Conservation (phyloP, 2,329 filamentous ascomycete species). For the Coniochaeta hoffmannii region DNA sequence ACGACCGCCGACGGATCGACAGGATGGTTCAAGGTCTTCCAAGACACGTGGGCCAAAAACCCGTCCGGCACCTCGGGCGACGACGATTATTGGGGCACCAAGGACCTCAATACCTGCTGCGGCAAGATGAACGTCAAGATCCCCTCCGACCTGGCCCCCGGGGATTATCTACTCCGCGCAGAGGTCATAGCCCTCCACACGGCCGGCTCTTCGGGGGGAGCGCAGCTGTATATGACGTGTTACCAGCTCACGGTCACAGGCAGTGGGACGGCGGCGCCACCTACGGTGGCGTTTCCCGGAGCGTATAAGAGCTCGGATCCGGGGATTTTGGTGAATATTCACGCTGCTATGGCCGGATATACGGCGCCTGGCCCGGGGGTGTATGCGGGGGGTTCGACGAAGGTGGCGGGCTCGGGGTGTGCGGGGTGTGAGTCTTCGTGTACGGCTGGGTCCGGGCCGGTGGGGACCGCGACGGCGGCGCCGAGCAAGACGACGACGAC, state of each 20-base stretch:
- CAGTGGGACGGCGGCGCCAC: constrained; percentile 19
- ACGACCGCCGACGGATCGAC: constrained; percentile 32
- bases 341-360: constrained; percentile 30
- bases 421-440: constrained; percentile 33
- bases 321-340: constrained; percentile 40
- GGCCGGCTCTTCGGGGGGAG: constrained; percentile 24
- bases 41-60: constrained; percentile 32
- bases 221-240: constrained; percentile 32
- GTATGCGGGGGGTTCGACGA: constrained; percentile 30
- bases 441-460: constrained; percentile 19
- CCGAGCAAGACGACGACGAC: constrained; percentile 3
- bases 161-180: constrained; percentile 38
- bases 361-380: constrained; percentile 35
- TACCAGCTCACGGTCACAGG: constrained; percentile 26
- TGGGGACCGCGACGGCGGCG: constrained; percentile 7
- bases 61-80: constrained; percentile 26
- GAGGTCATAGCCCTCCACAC: constrained; percentile 41
- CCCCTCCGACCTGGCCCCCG: constrained; percentile 21
- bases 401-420: constrained; percentile 31
- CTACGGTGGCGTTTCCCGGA: constrained; percentile 31
- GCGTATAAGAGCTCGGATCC: constrained; percentile 35
- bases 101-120: constrained; percentile 33
- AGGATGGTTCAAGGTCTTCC: constrained; percentile 45
- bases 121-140: constrained; percentile 30
- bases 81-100: constrained; percentile 37